A percentile compares a stretch with the other conserved stretches of the same genome.
These are phyloP conservation scores for Coleophoma eucalyptorum DNA, from an alignment of 2,329 filamentous ascomycete species.

Conservation along the genomic window DNA sequence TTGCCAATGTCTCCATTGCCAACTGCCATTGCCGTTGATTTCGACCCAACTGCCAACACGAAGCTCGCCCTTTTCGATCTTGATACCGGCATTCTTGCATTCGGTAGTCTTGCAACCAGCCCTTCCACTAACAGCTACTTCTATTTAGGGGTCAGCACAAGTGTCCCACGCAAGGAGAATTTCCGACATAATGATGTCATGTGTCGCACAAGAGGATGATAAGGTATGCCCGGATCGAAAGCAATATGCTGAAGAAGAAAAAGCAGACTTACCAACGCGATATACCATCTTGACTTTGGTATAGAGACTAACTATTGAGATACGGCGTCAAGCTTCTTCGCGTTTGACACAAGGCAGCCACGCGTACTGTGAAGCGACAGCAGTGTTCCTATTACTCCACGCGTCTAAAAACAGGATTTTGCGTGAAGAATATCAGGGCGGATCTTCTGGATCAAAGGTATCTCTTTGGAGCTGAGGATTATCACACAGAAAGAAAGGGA, in stretches of 20 bases:
- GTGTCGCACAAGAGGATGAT: background rate
- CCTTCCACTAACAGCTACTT: constrained; percentile 65
- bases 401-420: too few species aligned
- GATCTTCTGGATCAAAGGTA: too few species aligned
- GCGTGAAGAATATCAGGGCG: too few species aligned
- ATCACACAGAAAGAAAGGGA: too few species aligned
- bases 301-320: background rate
- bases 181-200: background rate
- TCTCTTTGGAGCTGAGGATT: too few species aligned
- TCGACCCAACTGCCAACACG: constrained; percentile 73
- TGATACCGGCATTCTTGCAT: constrained; percentile 67
- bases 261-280: background rate
- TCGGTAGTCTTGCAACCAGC: constrained; percentile 69
- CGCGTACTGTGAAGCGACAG: too few species aligned
- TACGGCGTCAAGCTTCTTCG: too few species aligned
- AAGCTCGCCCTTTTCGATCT: constrained; percentile 76
- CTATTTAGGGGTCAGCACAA: constrained; percentile 39
- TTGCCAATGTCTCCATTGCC: constrained; percentile 85
- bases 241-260: background rate
- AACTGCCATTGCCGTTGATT: constrained; percentile 55
- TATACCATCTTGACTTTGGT: background rate
- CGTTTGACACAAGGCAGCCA: too few species aligned
- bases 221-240: too few species aligned
- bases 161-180: background rate
- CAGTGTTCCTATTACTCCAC: too few species aligned